Percentiles rank a stretch among this genome's conserved stretches.
Conservation (phyloP, 345 rosid genomes). For the Lepidium aucheri region DNA sequence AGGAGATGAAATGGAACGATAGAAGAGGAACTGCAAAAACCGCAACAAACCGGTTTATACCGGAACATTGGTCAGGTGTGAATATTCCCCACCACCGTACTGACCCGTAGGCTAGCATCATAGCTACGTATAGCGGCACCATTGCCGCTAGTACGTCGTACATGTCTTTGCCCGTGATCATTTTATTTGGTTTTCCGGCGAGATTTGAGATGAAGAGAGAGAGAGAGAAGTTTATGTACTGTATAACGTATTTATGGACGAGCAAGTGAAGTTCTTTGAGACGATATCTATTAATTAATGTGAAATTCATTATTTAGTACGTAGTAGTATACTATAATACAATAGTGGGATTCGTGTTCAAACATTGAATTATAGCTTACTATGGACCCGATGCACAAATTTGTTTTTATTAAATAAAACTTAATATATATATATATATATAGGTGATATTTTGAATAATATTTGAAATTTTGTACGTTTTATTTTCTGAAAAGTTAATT, state of each 20-base stretch:
- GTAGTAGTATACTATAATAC: background rate
- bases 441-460: no score
- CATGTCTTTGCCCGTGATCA: slow-evolving; percentile 69
- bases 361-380: slow-evolving; percentile 3
- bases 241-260: slow-evolving; percentile 30
- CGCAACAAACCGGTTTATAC: slow-evolving; percentile 82
- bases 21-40: slow-evolving; percentile 79
- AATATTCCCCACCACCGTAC: slow-evolving; percentile 92
- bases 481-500: no score
- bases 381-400: no score
- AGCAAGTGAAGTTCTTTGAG: slow-evolving; percentile 9
- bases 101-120: slow-evolving; percentile 80
- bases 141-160: slow-evolving; percentile 79
- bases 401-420: no score
- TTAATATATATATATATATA: no score
- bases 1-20: slow-evolving; percentile 79
- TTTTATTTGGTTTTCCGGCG: slow-evolving; percentile 16
- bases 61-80: slow-evolving; percentile 81
- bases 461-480: no score
- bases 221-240: background rate
- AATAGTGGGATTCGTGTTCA: slow-evolving; percentile 17
- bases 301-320: background rate
- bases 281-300: slow-evolving; percentile 1
- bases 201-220: background rate
- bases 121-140: slow-evolving; percentile 76